phyloP scores from a whole-genome alignment of 768 basidiomycete genomes.

The Boletales sp. region DNA sequence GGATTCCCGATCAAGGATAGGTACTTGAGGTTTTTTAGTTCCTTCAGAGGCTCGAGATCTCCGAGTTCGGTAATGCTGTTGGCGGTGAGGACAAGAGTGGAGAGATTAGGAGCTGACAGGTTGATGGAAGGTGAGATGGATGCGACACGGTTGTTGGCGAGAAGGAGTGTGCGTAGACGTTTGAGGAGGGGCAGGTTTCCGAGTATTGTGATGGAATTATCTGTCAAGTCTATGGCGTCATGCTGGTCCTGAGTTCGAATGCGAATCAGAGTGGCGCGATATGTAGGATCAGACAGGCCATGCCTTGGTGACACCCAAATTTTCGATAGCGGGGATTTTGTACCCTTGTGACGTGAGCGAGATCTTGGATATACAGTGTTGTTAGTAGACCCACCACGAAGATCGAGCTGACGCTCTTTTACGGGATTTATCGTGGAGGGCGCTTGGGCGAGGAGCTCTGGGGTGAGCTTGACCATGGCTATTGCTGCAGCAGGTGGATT shows the following conservation, averaged over 20 bases:
- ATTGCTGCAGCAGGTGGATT: conserved; percentile 12
- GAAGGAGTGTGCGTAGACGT: conserved; percentile 77
- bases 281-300: conserved; percentile 27
- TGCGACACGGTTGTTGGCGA: conserved; percentile 88
- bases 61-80: conserved; percentile 79
- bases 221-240: conserved; percentile 91
- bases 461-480: conserved; percentile 83
- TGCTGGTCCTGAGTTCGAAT: conserved; percentile 68
- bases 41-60: conserved; percentile 80
- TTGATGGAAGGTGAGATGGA: conserved; percentile 79
- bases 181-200: conserved; percentile 86
- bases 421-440: conserved; percentile 74
- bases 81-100: conserved; percentile 79
- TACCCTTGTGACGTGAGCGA: conserved; percentile 48
- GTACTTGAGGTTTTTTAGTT: conserved; percentile 69
- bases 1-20: conserved; percentile 79
- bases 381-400: conserved; percentile 60
- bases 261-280: conserved; percentile 16
- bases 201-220: conserved; percentile 79
- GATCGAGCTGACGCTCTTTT: conserved; percentile 88
- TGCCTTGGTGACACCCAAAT: conserved; percentile 89
- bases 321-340: conserved; percentile 95
- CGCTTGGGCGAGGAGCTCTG: conserved; percentile 85
- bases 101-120: conserved; percentile 80
- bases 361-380: conserved; percentile 3